Base-by-base conservation (phyloP, 768 basidiomycete genomes). In the Gloeostereum incarnatum region DNA sequence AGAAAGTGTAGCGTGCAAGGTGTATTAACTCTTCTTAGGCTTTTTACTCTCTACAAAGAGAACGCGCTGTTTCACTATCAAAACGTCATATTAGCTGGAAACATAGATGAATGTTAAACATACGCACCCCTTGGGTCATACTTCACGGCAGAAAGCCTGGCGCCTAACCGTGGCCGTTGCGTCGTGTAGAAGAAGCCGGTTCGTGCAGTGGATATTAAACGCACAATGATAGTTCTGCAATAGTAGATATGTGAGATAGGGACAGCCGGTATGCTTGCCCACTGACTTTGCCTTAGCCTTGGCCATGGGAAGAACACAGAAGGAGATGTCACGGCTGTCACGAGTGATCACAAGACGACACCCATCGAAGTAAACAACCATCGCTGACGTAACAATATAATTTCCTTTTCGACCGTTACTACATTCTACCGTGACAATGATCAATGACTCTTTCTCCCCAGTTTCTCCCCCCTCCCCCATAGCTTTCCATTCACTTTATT, bases 101-200 rank as follows among this genome's bases (percentile, higher is more conserved):
- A 22, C n/a, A 36, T 21, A 14, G 14, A 36, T 6, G 6, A 36
- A 37, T 16, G 21, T n/a, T 14, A 18, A 11, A 6, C 17, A 22
- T n/a, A 56, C 76, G 41, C 56, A 89, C 90, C 87, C 52, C 66
- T 63, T 1, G 89, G 88, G 52, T 94, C 91, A 55, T 92, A 93
- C 58, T 93, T 94, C 49, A 93, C 82, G n/a, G 86, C 81, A 6
- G 86, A 79, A 35, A 94, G 61, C 57, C 73, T 83, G n/a, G 86
- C 78, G 2, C 79, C 82, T 51, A 72, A 58, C 8, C 91, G 72
- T 29, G 81, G 61, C 16, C 91, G 73, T 45, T 80, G 73, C 2
- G 84, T 84, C 16, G 87, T 88, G 61, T 93, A 94, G 58, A 92
- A 92, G 63, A 73, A 90, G 8, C 91, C 90, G 1, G 90, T 93